Conservation (phyloP, 2,329 filamentous ascomycete genomes). For the Geosmithia putterillii region DNA sequence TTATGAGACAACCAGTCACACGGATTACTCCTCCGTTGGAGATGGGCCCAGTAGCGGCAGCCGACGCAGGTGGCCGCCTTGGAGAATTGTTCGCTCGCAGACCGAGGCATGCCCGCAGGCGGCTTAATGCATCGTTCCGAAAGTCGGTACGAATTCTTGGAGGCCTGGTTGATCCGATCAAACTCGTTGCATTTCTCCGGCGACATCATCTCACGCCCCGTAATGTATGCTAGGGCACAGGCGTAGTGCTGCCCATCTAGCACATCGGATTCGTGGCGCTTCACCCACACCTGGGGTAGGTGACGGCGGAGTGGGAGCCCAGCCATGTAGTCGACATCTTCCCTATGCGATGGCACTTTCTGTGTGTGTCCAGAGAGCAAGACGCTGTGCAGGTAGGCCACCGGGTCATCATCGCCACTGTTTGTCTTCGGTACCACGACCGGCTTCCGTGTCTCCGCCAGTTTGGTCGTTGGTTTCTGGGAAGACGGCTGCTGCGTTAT, state of each 20-base stretch:
- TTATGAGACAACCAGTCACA: too few relatives aligned
- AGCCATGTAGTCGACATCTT: constrained; percentile 7
- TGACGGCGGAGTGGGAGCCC: constrained; percentile 9
- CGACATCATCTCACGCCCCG: constrained; percentile 12
- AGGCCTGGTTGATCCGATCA: not conserved
- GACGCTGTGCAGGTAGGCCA: constrained; percentile 10
- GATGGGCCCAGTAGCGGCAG: constrained; percentile 15
- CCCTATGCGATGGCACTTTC: constrained; percentile 7
- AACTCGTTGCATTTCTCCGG: constrained; percentile 5
- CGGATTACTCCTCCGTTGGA: constrained; percentile 10
- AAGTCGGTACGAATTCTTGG: constrained; percentile 6
- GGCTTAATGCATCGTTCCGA: constrained; percentile 15
- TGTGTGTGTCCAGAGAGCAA: too few relatives aligned
- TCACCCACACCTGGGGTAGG: constrained; percentile 14
- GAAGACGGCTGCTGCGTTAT: too few relatives aligned
- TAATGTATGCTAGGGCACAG: constrained; percentile 17
- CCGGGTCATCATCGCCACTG: not conserved
- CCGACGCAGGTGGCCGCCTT: constrained; percentile 13
- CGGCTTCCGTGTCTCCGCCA: too few relatives aligned
- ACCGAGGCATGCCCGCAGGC: constrained; percentile 7
- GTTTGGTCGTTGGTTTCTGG: too few relatives aligned
- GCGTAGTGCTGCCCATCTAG: constrained; percentile 13
- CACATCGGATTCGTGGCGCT: constrained; percentile 6
- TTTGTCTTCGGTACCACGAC: too few relatives aligned
- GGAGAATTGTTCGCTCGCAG: constrained; percentile 9